Base-by-base conservation (phyloP, 768 basidiomycete genomes). In the Rhizopogon rudus region DNA sequence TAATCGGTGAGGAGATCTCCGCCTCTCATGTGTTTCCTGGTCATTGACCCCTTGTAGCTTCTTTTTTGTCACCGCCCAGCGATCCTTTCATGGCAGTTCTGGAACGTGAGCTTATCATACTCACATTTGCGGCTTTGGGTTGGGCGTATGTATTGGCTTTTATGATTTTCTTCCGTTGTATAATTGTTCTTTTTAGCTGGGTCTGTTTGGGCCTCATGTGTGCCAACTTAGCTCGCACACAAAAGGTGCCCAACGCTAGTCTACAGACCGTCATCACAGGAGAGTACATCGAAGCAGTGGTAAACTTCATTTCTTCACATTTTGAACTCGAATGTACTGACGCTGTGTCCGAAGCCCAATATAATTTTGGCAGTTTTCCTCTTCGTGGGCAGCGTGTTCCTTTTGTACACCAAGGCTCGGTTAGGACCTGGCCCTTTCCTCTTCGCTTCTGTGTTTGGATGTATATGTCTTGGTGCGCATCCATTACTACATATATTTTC, bases 1-100 rank as follows among this genome's bases (percentile, higher is more conserved):
- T 88, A 3, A 77, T 89, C 3, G 80, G 86, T 84, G 51, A 56
- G 63, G 44, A 10, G 16, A n/a, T 5, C 3, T 9, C 22, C 22
- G 3, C 5, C 8, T n/a, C 14, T 29, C 6, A 3, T 31, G 39
- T 16, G 2, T 29, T 46, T 1, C 14, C 14, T 40, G 9, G 13
- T 22, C 35, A 40, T 52, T 57, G 44, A 61, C 44, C 46, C 51
- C 16, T 1, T 53, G 13, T 52, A 87, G 87, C 81, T 3, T 71
- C 82, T 0, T 80, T 89, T 58, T 60, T 91, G 3, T 85, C 84
- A 3, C 84, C 88, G 1, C 87, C 88, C 0, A 72, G 63, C 20
- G 87, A 87, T 52, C 84, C 86, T 1, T 87, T 89, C 61, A 70
- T 86, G n/a, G 73, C 77, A 4, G 84, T 86, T 3, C 63, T 87